Evolutionary conservation across 176 grass and related monocot genomes (phyloP).

Genomic region (Olyra latifolia): DNA sequence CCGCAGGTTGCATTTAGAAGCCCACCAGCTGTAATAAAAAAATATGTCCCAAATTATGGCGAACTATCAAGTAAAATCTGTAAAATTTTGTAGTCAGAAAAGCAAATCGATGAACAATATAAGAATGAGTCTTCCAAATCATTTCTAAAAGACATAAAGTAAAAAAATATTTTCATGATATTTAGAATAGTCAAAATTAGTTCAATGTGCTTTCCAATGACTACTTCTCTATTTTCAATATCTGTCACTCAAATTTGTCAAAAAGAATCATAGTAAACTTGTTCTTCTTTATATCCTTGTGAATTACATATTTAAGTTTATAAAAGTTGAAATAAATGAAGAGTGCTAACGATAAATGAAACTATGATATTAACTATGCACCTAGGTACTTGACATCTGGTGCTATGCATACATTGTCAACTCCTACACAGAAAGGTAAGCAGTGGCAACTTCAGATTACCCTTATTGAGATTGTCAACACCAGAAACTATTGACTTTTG

Average conservation of each 20-base stretch:
- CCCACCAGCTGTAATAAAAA: slow-evolving; percentile 54
- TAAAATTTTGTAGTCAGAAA: neutral
- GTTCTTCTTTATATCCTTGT: neutral
- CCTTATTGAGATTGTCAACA: neutral
- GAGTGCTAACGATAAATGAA: neutral
- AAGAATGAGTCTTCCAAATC: neutral
- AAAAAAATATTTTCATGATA: neutral
- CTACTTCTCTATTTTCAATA: neutral
- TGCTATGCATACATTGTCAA: neutral
- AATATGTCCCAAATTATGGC: neutral
- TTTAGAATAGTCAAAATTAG: neutral
- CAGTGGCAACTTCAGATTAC: neutral
- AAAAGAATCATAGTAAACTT: neutral
- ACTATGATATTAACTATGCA: neutral
- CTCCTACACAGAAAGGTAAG: neutral
- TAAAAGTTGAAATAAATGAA: neutral
- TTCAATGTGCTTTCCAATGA: neutral
- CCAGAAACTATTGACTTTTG: neutral
- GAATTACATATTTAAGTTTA: neutral
- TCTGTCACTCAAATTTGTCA: neutral
- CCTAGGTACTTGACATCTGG: neutral
- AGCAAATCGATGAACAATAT: neutral
- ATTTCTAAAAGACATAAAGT: neutral
- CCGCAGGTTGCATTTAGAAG: slow-evolving; percentile 76
- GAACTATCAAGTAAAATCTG: neutral